Evolutionary conservation across 805 yeast species (phyloP).

Genomic region (Tetrapisispora iriomotensis): DNA sequence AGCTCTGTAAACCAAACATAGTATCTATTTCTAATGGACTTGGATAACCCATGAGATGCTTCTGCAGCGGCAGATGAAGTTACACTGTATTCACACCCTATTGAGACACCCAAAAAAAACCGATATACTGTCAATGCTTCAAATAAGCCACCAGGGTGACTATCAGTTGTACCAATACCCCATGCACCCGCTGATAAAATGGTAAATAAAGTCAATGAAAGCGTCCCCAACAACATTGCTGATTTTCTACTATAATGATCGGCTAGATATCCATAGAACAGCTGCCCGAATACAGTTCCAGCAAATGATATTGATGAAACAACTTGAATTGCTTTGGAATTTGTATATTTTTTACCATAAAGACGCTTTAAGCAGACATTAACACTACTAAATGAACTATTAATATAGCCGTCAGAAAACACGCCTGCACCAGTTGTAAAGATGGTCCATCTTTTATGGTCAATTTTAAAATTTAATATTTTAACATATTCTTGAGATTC

Average conservation of each 20-base stretch:
- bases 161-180: conserved; percentile 54
- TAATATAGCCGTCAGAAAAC: conserved; percentile 88
- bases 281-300: conserved; percentile 84
- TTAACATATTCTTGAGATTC: not conserved
- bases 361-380: conserved; percentile 55
- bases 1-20: conserved; percentile 82
- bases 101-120: conserved; percentile 80
- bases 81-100: conserved; percentile 92
- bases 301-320: conserved; percentile 83
- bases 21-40: conserved; percentile 79
- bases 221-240: conserved; percentile 75
- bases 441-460: conserved; percentile 48
- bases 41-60: conserved; percentile 68
- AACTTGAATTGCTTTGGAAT: conserved; percentile 64
- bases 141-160: conserved; percentile 56
- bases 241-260: conserved; percentile 72
- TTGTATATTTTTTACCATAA: conserved; percentile 53
- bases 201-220: conserved; percentile 65
- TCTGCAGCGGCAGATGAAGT: conserved; percentile 92
- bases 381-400: conserved; percentile 73
- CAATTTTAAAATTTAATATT: not conserved
- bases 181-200: conserved; percentile 77
- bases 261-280: conserved; percentile 68
- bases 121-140: conserved; percentile 81
- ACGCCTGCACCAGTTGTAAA: conserved; percentile 86